These are phyloP conservation scores for Betula pendula DNA, from an alignment of 306 rosid genomes.

Conservation along the genomic window DNA sequence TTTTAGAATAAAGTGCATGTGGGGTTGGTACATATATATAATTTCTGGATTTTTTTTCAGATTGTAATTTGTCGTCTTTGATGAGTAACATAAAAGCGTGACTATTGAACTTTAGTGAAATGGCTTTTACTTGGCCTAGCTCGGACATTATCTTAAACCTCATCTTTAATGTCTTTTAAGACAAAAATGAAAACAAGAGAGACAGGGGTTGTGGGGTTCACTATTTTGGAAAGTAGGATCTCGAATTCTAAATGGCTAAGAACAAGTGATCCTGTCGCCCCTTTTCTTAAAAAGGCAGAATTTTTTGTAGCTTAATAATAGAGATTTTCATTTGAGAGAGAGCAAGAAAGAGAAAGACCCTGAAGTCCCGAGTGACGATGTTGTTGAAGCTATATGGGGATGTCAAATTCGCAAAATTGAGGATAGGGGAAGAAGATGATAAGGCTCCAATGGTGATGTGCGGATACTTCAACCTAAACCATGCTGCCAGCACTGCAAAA, in stretches of 20 bases:
- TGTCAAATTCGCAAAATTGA: constrained; percentile 53
- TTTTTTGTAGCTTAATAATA: too few species aligned
- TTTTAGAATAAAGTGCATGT: not conserved
- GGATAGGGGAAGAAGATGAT: constrained; percentile 90
- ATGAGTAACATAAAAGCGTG: too few species aligned
- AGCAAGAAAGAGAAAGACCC: constrained; percentile 46
- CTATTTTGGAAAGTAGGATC: too few species aligned
- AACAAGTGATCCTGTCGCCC: too few species aligned
- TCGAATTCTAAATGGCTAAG: too few species aligned
- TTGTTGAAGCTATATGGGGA: constrained; percentile 56
- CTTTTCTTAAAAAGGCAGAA: too few species aligned
- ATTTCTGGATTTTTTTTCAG: too few species aligned
- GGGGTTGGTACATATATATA: not conserved
- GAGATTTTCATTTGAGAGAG: not conserved
- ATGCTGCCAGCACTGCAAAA: constrained; percentile 75
- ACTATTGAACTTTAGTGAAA: too few species aligned
- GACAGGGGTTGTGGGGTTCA: too few species aligned
- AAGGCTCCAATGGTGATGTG: constrained; percentile 80
- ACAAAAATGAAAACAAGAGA: too few species aligned
- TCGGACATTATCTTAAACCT: not conserved
- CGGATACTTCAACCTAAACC: constrained; percentile 87
- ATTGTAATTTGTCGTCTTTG: too few species aligned
- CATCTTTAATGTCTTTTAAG: not conserved
- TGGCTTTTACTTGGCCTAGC: not conserved
- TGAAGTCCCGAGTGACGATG: constrained; percentile 63